phyloP scores from a whole-genome alignment of 345 rosid genomes.

The Limnanthes douglasii region DNA sequence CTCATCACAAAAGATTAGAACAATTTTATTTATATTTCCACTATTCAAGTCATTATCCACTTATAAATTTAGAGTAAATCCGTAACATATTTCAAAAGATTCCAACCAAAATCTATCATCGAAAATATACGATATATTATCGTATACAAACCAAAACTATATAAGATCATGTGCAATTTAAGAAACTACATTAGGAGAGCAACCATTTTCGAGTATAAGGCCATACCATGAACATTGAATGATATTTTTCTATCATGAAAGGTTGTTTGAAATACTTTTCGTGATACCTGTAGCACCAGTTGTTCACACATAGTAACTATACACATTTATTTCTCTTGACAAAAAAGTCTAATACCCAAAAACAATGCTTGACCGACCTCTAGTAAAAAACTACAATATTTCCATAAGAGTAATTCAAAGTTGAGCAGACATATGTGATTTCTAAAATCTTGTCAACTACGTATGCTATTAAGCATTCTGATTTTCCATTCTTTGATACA shows the following conservation, averaged over 20 bases:
- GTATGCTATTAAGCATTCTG: constrained; percentile 80
- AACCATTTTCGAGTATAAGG: constrained; percentile 92
- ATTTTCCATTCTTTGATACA: constrained; percentile 68
- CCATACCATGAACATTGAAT: constrained; percentile 83
- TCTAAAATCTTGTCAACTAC: constrained; percentile 82
- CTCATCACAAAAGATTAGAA: too few relatives aligned
- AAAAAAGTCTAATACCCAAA: neutral
- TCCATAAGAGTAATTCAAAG: constrained; percentile 40
- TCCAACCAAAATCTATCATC: too few relatives aligned
- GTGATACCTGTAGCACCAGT: constrained; percentile 48
- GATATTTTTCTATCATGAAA: constrained; percentile 88
- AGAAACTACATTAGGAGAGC: constrained; percentile 6
- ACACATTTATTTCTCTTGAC: constrained; percentile 3
- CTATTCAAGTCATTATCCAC: too few relatives aligned
- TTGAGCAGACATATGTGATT: constrained; percentile 23
- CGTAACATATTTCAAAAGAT: too few relatives aligned
- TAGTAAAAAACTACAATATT: constrained; percentile 70
- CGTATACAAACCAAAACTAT: too few relatives aligned
- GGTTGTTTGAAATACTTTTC: constrained; percentile 63
- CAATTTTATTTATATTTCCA: too few relatives aligned
- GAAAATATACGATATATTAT: too few relatives aligned
- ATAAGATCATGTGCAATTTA: constrained; percentile 1
- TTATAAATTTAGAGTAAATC: too few relatives aligned
- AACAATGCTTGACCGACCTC: constrained; percentile 55
- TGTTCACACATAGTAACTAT: constrained; percentile 7